phyloP scores from a whole-genome alignment of 768 basidiomycete genomes.

The Tricholoma terreum region DNA sequence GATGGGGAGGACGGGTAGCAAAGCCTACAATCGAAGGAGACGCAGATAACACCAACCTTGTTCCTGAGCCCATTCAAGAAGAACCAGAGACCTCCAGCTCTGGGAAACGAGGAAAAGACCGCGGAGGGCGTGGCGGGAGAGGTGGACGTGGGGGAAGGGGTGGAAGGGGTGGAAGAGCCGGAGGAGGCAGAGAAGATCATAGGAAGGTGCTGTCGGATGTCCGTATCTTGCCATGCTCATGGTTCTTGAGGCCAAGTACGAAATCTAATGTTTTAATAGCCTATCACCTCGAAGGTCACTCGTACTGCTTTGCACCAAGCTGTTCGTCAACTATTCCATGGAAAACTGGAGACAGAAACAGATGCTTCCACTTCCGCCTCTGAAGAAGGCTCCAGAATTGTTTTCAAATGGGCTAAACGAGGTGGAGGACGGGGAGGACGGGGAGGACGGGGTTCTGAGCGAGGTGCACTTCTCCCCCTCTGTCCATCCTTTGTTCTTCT shows the following conservation, averaged over 20 bases:
- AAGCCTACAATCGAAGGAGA: conserved; percentile 28
- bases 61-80: conserved; percentile 17
- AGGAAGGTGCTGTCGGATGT: conserved; percentile 83
- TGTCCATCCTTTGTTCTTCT: neutral
- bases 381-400: conserved; percentile 73
- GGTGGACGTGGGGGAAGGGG: conserved; percentile 41
- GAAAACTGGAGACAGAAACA: conserved; percentile 83
- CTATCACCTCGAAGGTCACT: conserved; percentile 76
- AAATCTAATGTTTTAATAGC: conserved; percentile 42
- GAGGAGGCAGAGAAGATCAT: conserved; percentile 52
- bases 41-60: conserved; percentile 4
- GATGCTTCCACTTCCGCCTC: conserved; percentile 46
- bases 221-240: conserved; percentile 30
- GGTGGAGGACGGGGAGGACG: conserved; percentile 50
- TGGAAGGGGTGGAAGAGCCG: conserved; percentile 40
- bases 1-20: conserved; percentile 59
- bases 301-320: conserved; percentile 81
- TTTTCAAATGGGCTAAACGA: conserved; percentile 71
- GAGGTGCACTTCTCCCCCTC: conserved; percentile 16
- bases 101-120: conserved; percentile 38
- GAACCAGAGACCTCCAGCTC: conserved; percentile 26
- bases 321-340: conserved; percentile 76
- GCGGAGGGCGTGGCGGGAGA: conserved; percentile 46
- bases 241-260: conserved; percentile 7
- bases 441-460: conserved; percentile 30